Evolutionary conservation across 345 rosid genomes (phyloP), one percentile per base, ranked within the genome.

Genomic region (Bruguiera sexangula): DNA sequence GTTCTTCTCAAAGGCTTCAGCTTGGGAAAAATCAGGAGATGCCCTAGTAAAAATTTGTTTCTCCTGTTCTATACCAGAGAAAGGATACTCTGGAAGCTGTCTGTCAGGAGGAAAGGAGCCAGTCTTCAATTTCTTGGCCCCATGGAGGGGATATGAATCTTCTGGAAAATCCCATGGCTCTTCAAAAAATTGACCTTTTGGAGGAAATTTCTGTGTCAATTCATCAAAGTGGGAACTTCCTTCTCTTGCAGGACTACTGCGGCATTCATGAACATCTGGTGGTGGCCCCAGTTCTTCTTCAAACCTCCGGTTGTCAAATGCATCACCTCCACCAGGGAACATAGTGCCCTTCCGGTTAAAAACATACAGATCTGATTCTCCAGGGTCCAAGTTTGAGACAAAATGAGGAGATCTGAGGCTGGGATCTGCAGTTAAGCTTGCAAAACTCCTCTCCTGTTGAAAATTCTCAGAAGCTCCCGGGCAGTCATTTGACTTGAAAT

Each of bases 81-180:
- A 73, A 55, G 84, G 79, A 77, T 86, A 86, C 77, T 86, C 94
- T 65, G 86, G 86, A 27, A 83, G 84, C 85, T 89, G 92, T 66
- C 81, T 76, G 58, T 91, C 96, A 26, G 85, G 82, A 82, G 79
- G 87, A 76, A 78, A 78, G 63, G 88, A 75, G 72, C 85, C 75
- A 27, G 82, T 88, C 84, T 83, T 91, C 77, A 81, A 65, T 80
- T 86, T 91, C 85, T 94, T 94, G 58, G 82, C 63, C 62, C 84
- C 93, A 60, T 69, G 93, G 71, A 80, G 71, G 63, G 74, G 68
- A 77, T 85, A 82, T 20, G 81, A 70, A 75, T 91, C 97, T 75
- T 89, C 96, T 8, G 88, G 82, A 68, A 85, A 69, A 73, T 87
- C 96, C 94, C 98, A 82, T 39, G 81, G 87, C 76, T 89, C 97